Evolutionary conservation across 805 yeast genomes (phyloP), one percentile per base, ranked within the genome.

Genomic region (Sungouiozyma intestinalis): DNA sequence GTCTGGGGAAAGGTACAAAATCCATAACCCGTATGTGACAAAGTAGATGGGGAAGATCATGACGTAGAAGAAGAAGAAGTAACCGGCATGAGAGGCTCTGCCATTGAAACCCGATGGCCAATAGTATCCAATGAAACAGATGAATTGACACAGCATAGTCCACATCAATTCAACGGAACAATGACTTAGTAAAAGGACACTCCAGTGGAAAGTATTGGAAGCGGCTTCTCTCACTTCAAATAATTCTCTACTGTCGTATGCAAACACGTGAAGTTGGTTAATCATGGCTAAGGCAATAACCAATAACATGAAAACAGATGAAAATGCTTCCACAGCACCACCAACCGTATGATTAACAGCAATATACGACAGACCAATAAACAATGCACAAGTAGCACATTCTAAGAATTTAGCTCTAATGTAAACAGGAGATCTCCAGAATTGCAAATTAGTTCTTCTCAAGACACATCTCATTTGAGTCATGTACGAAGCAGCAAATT

Each of bases 151-250:
- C 3, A 54, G 48, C 16, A 67, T 50, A 38, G 74, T 71, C 69
- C 71, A 73, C 31, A 70, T 65, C 21, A 71, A 58, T 58, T 75
- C 80, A 18, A 71, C 64, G 11, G 66, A 50, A 21, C 67, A 62
- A 52, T 57, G 71, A 55, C 65, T 59, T 47, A 66, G 40, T 42
- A 79, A 59, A 42, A 80, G 75, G 1, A 78, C 76, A 52, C 67
- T 51, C 87, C 87, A 81, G 39, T 76, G 68, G 62, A 77, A 81
- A 2, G 85, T 77, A 55, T 73, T 79, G 1, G 86, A 77, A 24
- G 84, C 83, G 42, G 83, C 71, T 60, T 81, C 88, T 60, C 88
- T 73, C 36, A 73, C 82, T 60, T 81, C 87, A 51, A 77, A 81
- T 32, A 81, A 59, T 47, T 74, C 75, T 63, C 87, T 69, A 52